These are phyloP conservation scores for Penicillium digitatum DNA, from an alignment of 2,329 filamentous ascomycete species.

Conservation along the genomic window DNA sequence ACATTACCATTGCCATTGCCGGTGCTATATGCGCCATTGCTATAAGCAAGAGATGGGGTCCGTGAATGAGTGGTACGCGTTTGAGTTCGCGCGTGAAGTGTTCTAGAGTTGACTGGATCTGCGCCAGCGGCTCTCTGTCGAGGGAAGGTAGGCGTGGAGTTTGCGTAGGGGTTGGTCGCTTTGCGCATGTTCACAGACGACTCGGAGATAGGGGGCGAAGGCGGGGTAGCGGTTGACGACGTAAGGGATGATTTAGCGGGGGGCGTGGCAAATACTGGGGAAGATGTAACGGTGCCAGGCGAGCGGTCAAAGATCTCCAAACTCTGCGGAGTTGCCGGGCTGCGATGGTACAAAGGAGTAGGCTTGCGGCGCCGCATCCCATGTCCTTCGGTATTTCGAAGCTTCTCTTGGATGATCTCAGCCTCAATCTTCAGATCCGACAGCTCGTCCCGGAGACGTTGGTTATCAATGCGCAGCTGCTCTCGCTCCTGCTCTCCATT, in stretches of 20 bases:
- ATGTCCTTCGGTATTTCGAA: conserved; percentile 64
- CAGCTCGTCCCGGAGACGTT: conserved; percentile 84
- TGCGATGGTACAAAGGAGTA: conserved; percentile 48
- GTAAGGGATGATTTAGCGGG: conserved; percentile 65
- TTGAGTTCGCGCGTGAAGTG: conserved; percentile 43
- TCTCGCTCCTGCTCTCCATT: conserved; percentile 90
- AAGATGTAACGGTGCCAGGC: conserved; percentile 78
- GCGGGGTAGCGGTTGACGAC: conserved; percentile 72
- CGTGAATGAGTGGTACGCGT: conserved; percentile 50
- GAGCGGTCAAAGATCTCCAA: conserved; percentile 68
- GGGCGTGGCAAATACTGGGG: conserved; percentile 83
- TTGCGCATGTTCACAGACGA: conserved; percentile 61
- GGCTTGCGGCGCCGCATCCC: conserved; percentile 51
- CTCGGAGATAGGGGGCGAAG: conserved; percentile 91
- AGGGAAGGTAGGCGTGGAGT: conserved; percentile 44
- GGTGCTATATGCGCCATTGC: conserved; percentile 22
- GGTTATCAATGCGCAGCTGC: conserved; percentile 78
- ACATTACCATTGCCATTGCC: conserved; percentile 19
- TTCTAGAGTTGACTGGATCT: conserved; percentile 53
- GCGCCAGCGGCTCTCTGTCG: conserved; percentile 45
- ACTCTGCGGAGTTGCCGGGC: conserved; percentile 55
- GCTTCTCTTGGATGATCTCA: conserved; percentile 90
- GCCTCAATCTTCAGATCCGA: conserved; percentile 91
- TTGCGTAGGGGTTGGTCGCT: conserved; percentile 44
- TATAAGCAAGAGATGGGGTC: conserved; percentile 57